Evolutionary conservation across 805 yeast species (phyloP).

Genomic region (Candida sithepensis): DNA sequence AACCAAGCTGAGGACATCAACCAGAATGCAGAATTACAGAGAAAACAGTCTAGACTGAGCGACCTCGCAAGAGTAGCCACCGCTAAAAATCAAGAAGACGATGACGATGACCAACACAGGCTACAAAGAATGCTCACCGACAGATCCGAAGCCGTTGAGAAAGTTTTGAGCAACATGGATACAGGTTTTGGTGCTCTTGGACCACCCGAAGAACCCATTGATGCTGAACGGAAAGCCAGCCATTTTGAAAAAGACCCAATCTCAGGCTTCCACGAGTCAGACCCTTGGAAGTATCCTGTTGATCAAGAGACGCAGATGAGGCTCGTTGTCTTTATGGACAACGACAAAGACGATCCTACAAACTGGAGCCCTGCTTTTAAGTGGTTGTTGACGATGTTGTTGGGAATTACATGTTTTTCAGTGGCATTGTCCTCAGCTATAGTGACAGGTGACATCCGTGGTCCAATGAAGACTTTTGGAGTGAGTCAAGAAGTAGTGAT

Average conservation of each 20-base stretch:
- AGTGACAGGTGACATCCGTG: conserved; percentile 57
- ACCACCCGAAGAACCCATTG: conserved; percentile 53
- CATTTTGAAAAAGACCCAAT: conserved; percentile 31
- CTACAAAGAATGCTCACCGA: conserved; percentile 30
- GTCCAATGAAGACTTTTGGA: conserved; percentile 48
- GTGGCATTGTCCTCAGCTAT: conserved; percentile 63
- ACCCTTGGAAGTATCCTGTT: conserved; percentile 56
- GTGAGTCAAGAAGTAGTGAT: conserved; percentile 57
- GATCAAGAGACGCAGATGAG: conserved; percentile 53
- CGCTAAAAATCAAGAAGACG: too few species aligned
- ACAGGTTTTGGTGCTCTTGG: conserved; percentile 47
- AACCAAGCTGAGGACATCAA: too few species aligned
- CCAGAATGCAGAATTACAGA: too few species aligned
- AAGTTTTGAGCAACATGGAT: conserved; percentile 35
- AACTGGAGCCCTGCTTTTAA: conserved; percentile 38
- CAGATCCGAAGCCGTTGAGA: conserved; percentile 33
- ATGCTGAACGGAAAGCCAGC: conserved; percentile 32
- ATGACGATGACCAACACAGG: conserved; percentile 28
- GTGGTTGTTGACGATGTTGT: conserved; percentile 47
- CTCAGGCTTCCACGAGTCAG: conserved; percentile 30
- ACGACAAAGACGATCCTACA: conserved; percentile 50
- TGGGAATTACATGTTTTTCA: conserved; percentile 52
- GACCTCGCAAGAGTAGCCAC: too few species aligned
- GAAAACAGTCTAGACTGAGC: too few species aligned
- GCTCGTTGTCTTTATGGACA: conserved; percentile 50